These are phyloP conservation scores for Spizellomyces punctatus DNA, from an alignment of 192 early-diverging fungal genomes.

Conservation along the genomic window DNA sequence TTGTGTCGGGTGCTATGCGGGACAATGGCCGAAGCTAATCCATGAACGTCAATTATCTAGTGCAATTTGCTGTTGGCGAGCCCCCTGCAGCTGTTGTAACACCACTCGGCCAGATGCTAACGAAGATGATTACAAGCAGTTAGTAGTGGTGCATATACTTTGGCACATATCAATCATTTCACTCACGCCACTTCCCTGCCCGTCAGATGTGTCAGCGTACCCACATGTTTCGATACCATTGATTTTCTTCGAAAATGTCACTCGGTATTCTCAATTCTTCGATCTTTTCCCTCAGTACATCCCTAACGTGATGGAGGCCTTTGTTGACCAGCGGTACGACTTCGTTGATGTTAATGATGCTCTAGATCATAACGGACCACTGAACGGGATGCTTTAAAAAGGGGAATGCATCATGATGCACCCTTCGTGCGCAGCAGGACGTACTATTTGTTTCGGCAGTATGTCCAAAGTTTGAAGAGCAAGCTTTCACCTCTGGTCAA, in stretches of 20 bases:
- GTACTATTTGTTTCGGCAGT: slow-evolving; percentile 87
- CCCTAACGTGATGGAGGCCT: slow-evolving; percentile 69
- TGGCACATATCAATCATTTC: slow-evolving; percentile 30
- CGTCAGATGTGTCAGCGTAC: slow-evolving; percentile 65
- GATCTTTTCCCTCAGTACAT: slow-evolving; percentile 63
- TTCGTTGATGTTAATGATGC: slow-evolving; percentile 17
- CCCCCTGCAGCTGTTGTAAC: slow-evolving; percentile 34
- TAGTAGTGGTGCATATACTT: slow-evolving; percentile 36
- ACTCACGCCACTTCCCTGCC: slow-evolving; percentile 19
- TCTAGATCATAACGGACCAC: slow-evolving; percentile 31
- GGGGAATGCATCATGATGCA: slow-evolving; percentile 77
- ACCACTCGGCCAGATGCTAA: slow-evolving; percentile 61
- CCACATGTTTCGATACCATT: slow-evolving; percentile 74
- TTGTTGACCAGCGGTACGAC: slow-evolving; percentile 68
- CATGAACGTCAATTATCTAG: not conserved
- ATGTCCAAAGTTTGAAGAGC: slow-evolving; percentile 69
- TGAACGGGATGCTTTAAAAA: slow-evolving; percentile 45
- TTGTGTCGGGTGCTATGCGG: slow-evolving; percentile 29
- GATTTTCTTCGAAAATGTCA: slow-evolving; percentile 75
- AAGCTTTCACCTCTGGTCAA: slow-evolving; percentile 65
- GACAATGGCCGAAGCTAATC: not conserved
- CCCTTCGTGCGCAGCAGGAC: slow-evolving; percentile 72
- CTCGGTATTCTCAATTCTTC: slow-evolving; percentile 74
- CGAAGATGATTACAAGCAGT: slow-evolving; percentile 66
- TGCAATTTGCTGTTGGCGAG: slow-evolving; percentile 20